Percentiles rank a stretch among this genome's conserved stretches.
Evolutionary conservation across 2,329 filamentous ascomycete genomes (phyloP).

Genomic region (Fusarium newnesense): DNA sequence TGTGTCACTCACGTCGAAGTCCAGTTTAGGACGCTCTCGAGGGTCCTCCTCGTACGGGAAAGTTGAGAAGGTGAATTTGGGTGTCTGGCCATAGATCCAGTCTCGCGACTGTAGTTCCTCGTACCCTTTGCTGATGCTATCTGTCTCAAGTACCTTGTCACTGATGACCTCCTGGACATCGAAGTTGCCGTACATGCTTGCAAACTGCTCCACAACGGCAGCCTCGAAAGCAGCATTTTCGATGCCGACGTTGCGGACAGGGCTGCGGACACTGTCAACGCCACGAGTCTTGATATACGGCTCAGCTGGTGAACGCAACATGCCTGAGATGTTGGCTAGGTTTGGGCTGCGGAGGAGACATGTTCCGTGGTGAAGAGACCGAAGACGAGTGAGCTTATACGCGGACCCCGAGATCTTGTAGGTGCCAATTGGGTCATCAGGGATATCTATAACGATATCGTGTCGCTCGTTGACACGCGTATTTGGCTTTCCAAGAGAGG

Average conservation of each 20-base stretch:
- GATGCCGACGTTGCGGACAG: conserved; percentile 80
- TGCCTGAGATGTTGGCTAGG: conserved; percentile 72
- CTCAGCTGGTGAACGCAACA: conserved; percentile 82
- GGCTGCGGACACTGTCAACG: conserved; percentile 90
- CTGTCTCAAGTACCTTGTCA: conserved; percentile 59
- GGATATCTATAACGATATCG: conserved; percentile 82
- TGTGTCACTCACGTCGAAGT: conserved; percentile 54
- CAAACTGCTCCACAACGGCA: conserved; percentile 74
- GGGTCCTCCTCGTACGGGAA: conserved; percentile 68
- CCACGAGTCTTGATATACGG: conserved; percentile 82
- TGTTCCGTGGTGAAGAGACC: conserved; percentile 93
- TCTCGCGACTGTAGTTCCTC: conserved; percentile 62
- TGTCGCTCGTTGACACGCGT: conserved; percentile 88
- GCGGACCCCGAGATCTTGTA: conserved; percentile 94
- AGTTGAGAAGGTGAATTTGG: conserved; percentile 79
- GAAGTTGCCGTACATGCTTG: conserved; percentile 67
- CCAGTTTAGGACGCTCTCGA: conserved; percentile 62
- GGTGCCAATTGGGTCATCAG: conserved; percentile 44
- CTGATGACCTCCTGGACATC: conserved; percentile 56
- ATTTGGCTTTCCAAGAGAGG: conserved; percentile 64
- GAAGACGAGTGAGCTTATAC: conserved; percentile 86
- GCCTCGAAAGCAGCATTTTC: conserved; percentile 57
- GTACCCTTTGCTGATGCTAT: conserved; percentile 57
- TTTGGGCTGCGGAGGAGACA: conserved; percentile 84
- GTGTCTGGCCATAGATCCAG: conserved; percentile 89